Conservation (phyloP, 768 basidiomycete species). For the Leucosporidium creatinivorum region DNA sequence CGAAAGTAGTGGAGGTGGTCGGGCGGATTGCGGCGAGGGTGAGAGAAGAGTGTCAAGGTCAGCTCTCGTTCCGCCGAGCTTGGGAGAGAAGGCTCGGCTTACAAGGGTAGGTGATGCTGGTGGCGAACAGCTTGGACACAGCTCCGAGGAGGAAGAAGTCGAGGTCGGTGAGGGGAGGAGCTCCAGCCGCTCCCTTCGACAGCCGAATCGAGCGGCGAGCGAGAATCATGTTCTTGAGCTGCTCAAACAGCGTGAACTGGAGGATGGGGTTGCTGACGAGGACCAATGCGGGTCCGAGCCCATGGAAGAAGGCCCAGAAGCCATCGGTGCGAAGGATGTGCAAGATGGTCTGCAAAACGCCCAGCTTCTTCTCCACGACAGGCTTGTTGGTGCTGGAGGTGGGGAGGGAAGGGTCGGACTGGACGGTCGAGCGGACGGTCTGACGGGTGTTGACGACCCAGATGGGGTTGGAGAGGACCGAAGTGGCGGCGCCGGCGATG, state of each 20-base stretch:
- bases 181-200: constrained; percentile 45
- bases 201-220: constrained; percentile 54
- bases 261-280: constrained; percentile 92
- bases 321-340: constrained; percentile 69
- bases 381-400: constrained; percentile 16
- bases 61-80: background rate
- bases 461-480: constrained; percentile 82
- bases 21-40: no score
- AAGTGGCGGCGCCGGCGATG: constrained; percentile 83
- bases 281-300: constrained; percentile 85
- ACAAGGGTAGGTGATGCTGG: constrained; percentile 65
- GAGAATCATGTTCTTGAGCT: constrained; percentile 77
- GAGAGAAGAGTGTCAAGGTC: background rate
- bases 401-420: background rate
- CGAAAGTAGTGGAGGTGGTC: no score
- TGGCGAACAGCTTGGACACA: constrained; percentile 69
- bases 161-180: constrained; percentile 59
- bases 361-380: constrained; percentile 49
- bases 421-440: constrained; percentile 36
- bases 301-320: constrained; percentile 76
- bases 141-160: constrained; percentile 96
- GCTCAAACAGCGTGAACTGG: constrained; percentile 65
- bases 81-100: constrained; percentile 31
- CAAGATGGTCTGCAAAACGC: constrained; percentile 59
- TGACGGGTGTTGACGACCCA: constrained; percentile 77